These are phyloP conservation scores for Litsea cubeba DNA, from an alignment of 164 flowering plant species.

Conservation along the genomic window DNA sequence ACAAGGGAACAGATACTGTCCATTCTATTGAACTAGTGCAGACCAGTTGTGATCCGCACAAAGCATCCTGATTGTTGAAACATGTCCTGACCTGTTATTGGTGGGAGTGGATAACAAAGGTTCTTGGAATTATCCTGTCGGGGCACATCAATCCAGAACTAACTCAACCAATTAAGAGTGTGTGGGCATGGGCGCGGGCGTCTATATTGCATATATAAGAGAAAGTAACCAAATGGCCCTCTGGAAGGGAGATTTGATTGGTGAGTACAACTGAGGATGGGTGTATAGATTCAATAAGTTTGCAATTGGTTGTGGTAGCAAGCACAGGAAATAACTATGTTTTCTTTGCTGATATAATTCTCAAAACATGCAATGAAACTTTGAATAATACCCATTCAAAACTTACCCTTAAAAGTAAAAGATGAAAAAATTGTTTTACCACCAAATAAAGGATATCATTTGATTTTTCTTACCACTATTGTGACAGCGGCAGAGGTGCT, in stretches of 20 bases:
- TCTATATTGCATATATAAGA: neutral
- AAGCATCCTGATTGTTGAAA: too few relatives aligned
- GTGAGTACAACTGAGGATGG: neutral
- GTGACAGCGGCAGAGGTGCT: conserved; percentile 59
- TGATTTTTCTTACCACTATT: conserved; percentile 56
- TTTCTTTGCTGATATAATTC: neutral
- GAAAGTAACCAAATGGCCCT: neutral
- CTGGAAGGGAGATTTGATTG: neutral
- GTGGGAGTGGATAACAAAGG: too few relatives aligned
- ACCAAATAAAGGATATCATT: neutral
- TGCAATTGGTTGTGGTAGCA: neutral
- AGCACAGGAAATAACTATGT: too few relatives aligned
- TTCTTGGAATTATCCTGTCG: too few relatives aligned
- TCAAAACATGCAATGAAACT: neutral
- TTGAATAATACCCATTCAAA: neutral
- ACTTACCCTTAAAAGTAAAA: neutral
- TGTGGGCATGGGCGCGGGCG: neutral
- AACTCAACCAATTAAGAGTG: neutral
- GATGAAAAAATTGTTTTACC: neutral
- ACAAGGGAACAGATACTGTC: neutral
- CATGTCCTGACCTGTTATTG: too few relatives aligned
- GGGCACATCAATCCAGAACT: neutral
- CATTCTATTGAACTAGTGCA: neutral
- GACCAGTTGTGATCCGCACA: too few relatives aligned
- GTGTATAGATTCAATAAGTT: neutral